Percentiles rank a stretch among this genome's conserved stretches.
Evolutionary conservation across 1,139 yeast species (phyloP).

Genomic region (Scheffersomyces stambukii): DNA sequence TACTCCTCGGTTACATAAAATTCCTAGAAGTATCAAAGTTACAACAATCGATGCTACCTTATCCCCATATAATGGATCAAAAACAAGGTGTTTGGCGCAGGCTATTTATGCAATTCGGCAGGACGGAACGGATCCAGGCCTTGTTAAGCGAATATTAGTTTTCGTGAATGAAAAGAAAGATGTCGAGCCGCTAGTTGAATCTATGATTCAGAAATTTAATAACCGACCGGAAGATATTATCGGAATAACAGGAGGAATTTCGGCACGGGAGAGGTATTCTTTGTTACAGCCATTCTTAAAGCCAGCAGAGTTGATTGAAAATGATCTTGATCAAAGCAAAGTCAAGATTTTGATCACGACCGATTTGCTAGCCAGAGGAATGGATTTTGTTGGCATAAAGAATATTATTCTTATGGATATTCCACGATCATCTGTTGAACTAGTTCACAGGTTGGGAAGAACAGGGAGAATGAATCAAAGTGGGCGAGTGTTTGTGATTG

Average conservation of each 20-base stretch:
- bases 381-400: constrained; percentile 78
- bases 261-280: constrained; percentile 51
- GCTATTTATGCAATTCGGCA: constrained; percentile 79
- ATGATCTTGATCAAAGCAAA: constrained; percentile 23
- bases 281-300: constrained; percentile 59
- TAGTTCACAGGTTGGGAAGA: constrained; percentile 89
- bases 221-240: constrained; percentile 45
- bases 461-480: constrained; percentile 90
- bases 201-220: constrained; percentile 49
- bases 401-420: constrained; percentile 83
- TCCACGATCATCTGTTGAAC: constrained; percentile 79
- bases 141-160: constrained; percentile 75
- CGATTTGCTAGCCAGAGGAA: constrained; percentile 84
- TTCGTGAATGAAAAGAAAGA: constrained; percentile 77
- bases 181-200: constrained; percentile 54
- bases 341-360: constrained; percentile 78
- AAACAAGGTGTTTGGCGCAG: constrained; percentile 80
- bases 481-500: constrained; percentile 80
- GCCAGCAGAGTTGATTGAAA: constrained; percentile 46
- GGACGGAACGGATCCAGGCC: constrained; percentile 78
- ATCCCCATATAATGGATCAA: constrained; percentile 79
- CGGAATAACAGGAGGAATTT: constrained; percentile 65
- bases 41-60: constrained; percentile 70
- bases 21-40: constrained; percentile 72
- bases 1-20: constrained; percentile 77